A percentile compares a stretch with the other conserved stretches of the same genome.
These are phyloP conservation scores for Myriosclerotinia duriaeana DNA, from an alignment of 2,329 filamentous ascomycete genomes.

Conservation along the genomic window DNA sequence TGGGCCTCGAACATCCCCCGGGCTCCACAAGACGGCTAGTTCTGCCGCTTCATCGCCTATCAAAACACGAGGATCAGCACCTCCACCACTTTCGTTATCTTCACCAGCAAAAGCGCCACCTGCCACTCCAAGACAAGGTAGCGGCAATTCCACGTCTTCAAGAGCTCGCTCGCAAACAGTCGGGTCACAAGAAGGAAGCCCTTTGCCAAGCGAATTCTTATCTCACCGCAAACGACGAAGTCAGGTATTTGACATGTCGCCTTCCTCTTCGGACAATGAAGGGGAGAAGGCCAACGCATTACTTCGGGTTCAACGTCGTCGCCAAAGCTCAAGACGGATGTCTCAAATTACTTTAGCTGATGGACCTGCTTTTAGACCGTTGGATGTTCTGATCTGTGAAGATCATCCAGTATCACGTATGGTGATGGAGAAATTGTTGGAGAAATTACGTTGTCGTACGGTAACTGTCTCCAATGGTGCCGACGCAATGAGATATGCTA, in stretches of 20 bases:
- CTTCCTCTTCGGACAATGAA: slow-evolving; percentile 96
- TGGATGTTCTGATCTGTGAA: slow-evolving; percentile 95
- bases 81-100: slow-evolving; percentile 53
- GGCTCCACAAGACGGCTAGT: slow-evolving; percentile 60
- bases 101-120: slow-evolving; percentile 58
- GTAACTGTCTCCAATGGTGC: slow-evolving; percentile 88
- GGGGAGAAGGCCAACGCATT: slow-evolving; percentile 88
- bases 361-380: slow-evolving; percentile 80
- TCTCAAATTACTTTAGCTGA: slow-evolving; percentile 87
- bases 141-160: slow-evolving; percentile 54
- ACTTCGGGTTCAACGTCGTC: slow-evolving; percentile 84
- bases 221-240: slow-evolving; percentile 86
- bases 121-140: slow-evolving; percentile 57
- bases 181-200: slow-evolving; percentile 88
- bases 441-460: slow-evolving; percentile 91
- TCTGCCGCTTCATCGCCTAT: slow-evolving; percentile 54
- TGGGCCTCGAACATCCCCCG: slow-evolving; percentile 60
- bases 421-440: slow-evolving; percentile 97
- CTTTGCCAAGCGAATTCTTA: slow-evolving; percentile 63
- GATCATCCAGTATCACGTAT: slow-evolving; percentile 95
- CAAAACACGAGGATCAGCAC: slow-evolving; percentile 51
- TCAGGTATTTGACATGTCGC: slow-evolving; percentile 93
- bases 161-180: slow-evolving; percentile 87
- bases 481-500: slow-evolving; percentile 88
- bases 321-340: slow-evolving; percentile 93